Evolutionary conservation across 1,284 basidiomycete species (phyloP), one percentile per base, ranked within the genome.

Genomic region (Melampsora larici-populina): DNA sequence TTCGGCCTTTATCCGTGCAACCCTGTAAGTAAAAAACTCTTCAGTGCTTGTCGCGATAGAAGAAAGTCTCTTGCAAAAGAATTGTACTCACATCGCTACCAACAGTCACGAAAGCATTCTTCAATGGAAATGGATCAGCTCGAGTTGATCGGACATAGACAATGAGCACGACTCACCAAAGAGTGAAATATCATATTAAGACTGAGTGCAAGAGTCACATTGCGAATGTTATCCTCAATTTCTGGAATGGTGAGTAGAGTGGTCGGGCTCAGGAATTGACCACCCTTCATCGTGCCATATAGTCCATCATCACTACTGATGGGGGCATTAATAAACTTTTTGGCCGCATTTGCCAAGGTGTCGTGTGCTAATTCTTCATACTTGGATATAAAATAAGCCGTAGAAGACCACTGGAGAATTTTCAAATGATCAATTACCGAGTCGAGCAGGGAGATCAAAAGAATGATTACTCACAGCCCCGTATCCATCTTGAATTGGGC

Each of bases 101-200:
- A 11, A 73, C 71, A 49, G 71, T 73, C 17, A 73, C 64, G 24
- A 73, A 73, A 40, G 71, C 71, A 73, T 73, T 73, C 71, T 73
- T 73, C 49, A 48, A 13, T 7, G 11, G 26, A 24, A 67, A 40
- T 55, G 21, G 31, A 74, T 26, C 1, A 15, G n/a, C 17, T 18
- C 49, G 15, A 51, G n/a, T 51, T 2, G 49, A 51, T 51, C 49
- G 49, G 31, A 9, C 13, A 6, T 49, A 2, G 3, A 73, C 49
- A 51, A 17, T 51, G 49, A 51, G 2, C 21, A 43, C 17, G 33
- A 51, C 71, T 46, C 48, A 73, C 71, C 17, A 63, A 48, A n/a
- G 71, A 40, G 36, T 65, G 71, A 21, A 75, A 75, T n/a, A 75
- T 24, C 63, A 75, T 49, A 48, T 75, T 75, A 2, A 75, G 15